phyloP scores from a whole-genome alignment of 495 filamentous ascomycete genomes.

The Xylaria venustula region DNA sequence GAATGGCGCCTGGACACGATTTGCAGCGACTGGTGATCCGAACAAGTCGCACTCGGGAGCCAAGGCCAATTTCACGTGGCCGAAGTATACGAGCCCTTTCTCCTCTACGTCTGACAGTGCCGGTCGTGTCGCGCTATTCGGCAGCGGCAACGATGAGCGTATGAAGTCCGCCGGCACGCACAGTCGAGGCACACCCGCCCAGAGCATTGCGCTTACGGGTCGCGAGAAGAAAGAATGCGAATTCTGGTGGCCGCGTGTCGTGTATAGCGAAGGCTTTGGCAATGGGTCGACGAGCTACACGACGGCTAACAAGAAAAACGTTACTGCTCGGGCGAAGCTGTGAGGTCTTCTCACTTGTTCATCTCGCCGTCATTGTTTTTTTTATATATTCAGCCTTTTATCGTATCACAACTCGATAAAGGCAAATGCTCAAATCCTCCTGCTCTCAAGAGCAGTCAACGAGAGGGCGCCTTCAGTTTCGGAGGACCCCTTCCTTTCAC shows the following conservation, averaged over 20 bases:
- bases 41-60: conserved; percentile 37
- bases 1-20: conserved; percentile 56
- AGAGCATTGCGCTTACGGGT: conserved; percentile 39
- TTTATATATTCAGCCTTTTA: no score
- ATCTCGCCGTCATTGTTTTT: background rate
- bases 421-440: no score
- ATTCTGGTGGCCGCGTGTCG: conserved; percentile 55
- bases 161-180: conserved; percentile 36
- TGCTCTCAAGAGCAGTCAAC: no score
- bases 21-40: conserved; percentile 53
- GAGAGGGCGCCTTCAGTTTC: no score
- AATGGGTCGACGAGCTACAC: conserved; percentile 20
- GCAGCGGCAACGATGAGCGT: conserved; percentile 61
- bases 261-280: conserved; percentile 44
- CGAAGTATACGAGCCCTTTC: conserved; percentile 28
- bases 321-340: background rate
- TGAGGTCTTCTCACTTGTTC: background rate
- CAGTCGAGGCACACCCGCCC: conserved; percentile 40
- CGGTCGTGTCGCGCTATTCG: conserved; percentile 52
- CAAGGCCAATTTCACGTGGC: conserved; percentile 19
- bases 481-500: no score
- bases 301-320: background rate
- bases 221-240: conserved; percentile 50
- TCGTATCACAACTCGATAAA: no score
- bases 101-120: conserved; percentile 19